A percentile compares a stretch with the other conserved stretches of the same genome.
Conservation (phyloP, 768 basidiomycete genomes). For the Lentinula guzmanii region DNA sequence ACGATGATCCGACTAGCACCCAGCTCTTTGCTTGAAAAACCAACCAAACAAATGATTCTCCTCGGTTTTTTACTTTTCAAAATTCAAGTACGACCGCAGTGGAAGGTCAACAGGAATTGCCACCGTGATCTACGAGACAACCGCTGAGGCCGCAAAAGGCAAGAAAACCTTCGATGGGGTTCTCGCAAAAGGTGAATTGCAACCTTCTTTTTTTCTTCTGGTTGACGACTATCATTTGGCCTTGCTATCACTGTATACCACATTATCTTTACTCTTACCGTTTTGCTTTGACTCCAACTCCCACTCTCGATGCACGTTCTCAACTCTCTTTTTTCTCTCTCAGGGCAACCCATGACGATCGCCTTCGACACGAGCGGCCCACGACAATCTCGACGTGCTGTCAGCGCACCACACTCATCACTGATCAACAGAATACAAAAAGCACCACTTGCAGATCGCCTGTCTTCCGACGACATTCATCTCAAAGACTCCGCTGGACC, state of each 20-base stretch:
- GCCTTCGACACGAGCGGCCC: conserved; percentile 45
- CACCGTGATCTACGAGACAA: conserved; percentile 72
- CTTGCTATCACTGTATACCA: neutral
- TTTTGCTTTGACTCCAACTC: neutral
- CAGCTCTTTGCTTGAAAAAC: conserved; percentile 52
- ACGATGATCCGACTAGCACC: conserved; percentile 60
- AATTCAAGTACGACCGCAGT: conserved; percentile 87
- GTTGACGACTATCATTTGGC: too few species aligned
- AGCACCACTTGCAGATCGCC: conserved; percentile 60
- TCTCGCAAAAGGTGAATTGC: conserved; percentile 71
- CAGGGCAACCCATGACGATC: conserved; percentile 78
- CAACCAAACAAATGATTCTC: conserved; percentile 35
- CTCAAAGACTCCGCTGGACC: conserved; percentile 24
- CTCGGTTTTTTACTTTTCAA: conserved; percentile 30
- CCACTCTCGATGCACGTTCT: conserved; percentile 2
- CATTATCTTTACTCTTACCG: neutral
- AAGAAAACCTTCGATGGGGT: conserved; percentile 84
- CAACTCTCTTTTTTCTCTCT: conserved; percentile 1
- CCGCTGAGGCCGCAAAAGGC: conserved; percentile 73
- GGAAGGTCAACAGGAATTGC: conserved; percentile 87
- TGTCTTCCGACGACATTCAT: conserved; percentile 41
- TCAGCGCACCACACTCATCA: conserved; percentile 49
- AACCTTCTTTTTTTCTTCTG: conserved; percentile 5
- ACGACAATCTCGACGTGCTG: conserved; percentile 39
- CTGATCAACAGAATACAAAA: conserved; percentile 74